phyloP scores from a whole-genome alignment of 75 land plant genomes.

The Ceratopteris richardii region DNA sequence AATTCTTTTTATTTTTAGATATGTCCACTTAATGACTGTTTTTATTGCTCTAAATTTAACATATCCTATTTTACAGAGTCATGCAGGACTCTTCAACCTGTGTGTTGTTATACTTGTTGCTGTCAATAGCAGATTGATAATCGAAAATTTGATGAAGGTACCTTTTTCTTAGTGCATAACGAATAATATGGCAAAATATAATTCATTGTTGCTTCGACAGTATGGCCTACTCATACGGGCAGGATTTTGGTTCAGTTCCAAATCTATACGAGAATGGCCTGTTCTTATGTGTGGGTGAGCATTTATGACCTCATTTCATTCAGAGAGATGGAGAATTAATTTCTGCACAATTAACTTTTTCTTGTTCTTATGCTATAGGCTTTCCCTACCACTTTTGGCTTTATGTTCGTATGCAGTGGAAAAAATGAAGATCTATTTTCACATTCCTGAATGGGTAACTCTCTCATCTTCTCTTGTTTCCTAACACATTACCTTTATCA shows the following conservation, averaged over 20 bases:
- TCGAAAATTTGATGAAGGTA: conserved; percentile 96
- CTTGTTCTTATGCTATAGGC: conserved; percentile 30
- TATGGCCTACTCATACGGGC: conserved; percentile 76
- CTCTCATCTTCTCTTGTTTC: neutral
- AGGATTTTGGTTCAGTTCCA: conserved; percentile 91
- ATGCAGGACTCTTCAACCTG: conserved; percentile 89
- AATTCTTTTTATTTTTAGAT: too few species aligned
- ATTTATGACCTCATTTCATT: neutral
- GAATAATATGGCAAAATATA: neutral
- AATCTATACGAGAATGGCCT: conserved; percentile 76
- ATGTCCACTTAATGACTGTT: too few species aligned
- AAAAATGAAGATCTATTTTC: conserved; percentile 38
- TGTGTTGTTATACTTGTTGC: conserved; percentile 85
- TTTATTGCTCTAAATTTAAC: too few species aligned
- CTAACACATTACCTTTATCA: too few species aligned
- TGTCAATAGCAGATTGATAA: conserved; percentile 87
- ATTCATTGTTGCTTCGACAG: conserved; percentile 30
- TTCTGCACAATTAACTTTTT: neutral
- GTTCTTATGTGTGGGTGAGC: conserved; percentile 88
- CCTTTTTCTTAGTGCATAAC: neutral
- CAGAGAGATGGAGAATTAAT: neutral
- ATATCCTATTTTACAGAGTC: conserved; percentile 80
- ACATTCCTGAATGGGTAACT: conserved; percentile 57
- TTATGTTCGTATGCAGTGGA: conserved; percentile 60
- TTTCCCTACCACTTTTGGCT: conserved; percentile 59